Percentiles rank a stretch among this genome's conserved stretches.
These are phyloP conservation scores for Colletotrichum horii DNA, from an alignment of 2,329 filamentous ascomycete genomes.

Conservation along the genomic window DNA sequence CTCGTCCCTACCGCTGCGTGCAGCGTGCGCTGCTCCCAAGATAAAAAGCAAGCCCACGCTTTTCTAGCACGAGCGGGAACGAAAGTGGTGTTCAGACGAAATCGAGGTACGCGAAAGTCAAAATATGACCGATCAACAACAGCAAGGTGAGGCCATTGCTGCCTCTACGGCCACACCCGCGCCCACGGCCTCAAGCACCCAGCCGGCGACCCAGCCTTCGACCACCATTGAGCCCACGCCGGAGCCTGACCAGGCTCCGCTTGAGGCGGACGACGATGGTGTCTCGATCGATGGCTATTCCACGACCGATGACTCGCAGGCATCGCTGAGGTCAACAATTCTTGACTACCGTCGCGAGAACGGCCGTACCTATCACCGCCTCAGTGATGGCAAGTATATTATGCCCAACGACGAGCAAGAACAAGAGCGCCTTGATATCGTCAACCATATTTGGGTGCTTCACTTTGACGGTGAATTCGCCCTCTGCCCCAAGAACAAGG, in stretches of 20 bases:
- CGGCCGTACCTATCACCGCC: constrained; percentile 9
- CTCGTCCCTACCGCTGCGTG: neutral
- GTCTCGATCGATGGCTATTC: neutral
- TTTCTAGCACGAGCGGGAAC: neutral
- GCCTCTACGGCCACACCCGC: neutral
- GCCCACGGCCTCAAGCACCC: no score
- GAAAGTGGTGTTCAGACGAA: neutral
- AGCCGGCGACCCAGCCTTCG: neutral
- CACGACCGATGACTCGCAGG: neutral
- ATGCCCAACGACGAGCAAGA: constrained; percentile 27
- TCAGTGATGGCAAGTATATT: constrained; percentile 30
- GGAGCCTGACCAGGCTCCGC: no score
- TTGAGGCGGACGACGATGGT: neutral
- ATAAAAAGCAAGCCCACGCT: neutral
- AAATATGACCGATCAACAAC: neutral
- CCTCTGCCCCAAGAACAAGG: constrained; percentile 25
- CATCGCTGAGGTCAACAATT: neutral
- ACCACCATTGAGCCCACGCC: neutral
- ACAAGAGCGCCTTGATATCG: constrained; percentile 28
- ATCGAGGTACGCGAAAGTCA: neutral
- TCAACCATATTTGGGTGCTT: constrained; percentile 38
- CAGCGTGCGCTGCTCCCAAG: neutral
- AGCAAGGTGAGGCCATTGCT: neutral
- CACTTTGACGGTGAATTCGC: constrained; percentile 34
- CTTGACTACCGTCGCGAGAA: constrained; percentile 9